phyloP scores from a whole-genome alignment of 306 rosid genomes.

The Quercus ilex region DNA sequence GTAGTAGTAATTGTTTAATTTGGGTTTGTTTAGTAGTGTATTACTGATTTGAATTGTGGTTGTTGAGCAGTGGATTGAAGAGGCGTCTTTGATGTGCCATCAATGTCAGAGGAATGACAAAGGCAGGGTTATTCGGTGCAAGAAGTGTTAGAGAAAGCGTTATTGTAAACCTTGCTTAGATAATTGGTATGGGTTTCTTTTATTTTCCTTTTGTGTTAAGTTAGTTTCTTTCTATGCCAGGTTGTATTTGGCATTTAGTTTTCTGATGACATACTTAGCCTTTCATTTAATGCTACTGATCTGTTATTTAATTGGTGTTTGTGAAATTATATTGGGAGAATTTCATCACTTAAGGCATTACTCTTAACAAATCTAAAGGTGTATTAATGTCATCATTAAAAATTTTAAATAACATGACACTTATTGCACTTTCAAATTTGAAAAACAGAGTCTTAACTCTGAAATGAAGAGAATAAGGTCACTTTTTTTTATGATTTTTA shows the following conservation, averaged over 20 bases:
- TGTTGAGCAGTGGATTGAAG: slow-evolving; percentile 41
- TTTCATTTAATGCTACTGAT: no score
- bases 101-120: slow-evolving; percentile 90
- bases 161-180: slow-evolving; percentile 50
- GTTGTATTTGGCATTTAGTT: background rate
- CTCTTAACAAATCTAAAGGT: no score
- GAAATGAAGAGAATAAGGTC: no score
- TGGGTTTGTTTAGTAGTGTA: background rate
- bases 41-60: no score
- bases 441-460: no score
- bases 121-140: slow-evolving; percentile 68
- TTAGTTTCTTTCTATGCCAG: background rate
- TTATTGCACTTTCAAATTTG: no score
- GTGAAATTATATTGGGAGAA: no score
- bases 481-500: no score
- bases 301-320: background rate
- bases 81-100: slow-evolving; percentile 67
- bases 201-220: background rate
- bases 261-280: no score
- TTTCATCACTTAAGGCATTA: no score
- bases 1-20: background rate
- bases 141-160: slow-evolving; percentile 42
- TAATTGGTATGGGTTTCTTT: slow-evolving; percentile 40
- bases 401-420: no score
- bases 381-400: no score